Conservation (phyloP, 495 filamentous ascomycete species). For the Penicillium atrosanguineum region DNA sequence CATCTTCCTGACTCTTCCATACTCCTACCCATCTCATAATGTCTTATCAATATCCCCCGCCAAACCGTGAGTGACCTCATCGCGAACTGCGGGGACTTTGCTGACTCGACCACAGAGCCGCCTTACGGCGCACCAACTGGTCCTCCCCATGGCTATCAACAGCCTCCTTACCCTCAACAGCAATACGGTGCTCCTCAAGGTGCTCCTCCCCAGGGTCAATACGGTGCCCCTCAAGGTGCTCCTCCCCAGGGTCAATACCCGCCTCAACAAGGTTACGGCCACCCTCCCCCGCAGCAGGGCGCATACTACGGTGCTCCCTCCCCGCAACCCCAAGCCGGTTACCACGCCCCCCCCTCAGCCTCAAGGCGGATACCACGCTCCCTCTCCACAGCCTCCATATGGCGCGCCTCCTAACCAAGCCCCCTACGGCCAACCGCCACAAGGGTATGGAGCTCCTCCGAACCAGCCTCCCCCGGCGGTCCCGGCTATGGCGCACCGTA, state of each 20-base stretch:
- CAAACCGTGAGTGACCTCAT: slow-evolving; percentile 27
- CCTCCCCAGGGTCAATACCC: slow-evolving; percentile 26
- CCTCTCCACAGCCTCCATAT: slow-evolving; percentile 22
- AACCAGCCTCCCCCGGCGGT: neutral
- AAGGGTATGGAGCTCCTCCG: slow-evolving; percentile 10
- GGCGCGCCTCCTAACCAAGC: slow-evolving; percentile 20
- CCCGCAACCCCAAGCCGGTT: slow-evolving; percentile 15
- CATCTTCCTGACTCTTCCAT: neutral
- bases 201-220: slow-evolving; percentile 27
- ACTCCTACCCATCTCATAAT: slow-evolving; percentile 9
- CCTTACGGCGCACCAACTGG: slow-evolving; percentile 20
- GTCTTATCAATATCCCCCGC: slow-evolving; percentile 30
- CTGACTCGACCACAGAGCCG: slow-evolving; percentile 22
- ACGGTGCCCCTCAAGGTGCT: slow-evolving; percentile 22
- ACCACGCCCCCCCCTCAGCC: slow-evolving; percentile 22
- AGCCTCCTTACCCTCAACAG: slow-evolving; percentile 20
- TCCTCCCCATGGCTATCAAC: slow-evolving; percentile 35
- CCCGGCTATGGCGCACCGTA: slow-evolving; percentile 15
- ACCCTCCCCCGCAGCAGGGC: slow-evolving; percentile 17
- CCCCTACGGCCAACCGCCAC: slow-evolving; percentile 26
- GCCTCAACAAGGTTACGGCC: slow-evolving; percentile 22
- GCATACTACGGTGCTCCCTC: slow-evolving; percentile 21
- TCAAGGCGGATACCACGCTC: slow-evolving; percentile 18
- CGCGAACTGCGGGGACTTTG: neutral
- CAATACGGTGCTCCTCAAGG: slow-evolving; percentile 26